Base-by-base conservation (phyloP, 2,329 filamentous ascomycete genomes). In the Hypoxylon sp. region DNA sequence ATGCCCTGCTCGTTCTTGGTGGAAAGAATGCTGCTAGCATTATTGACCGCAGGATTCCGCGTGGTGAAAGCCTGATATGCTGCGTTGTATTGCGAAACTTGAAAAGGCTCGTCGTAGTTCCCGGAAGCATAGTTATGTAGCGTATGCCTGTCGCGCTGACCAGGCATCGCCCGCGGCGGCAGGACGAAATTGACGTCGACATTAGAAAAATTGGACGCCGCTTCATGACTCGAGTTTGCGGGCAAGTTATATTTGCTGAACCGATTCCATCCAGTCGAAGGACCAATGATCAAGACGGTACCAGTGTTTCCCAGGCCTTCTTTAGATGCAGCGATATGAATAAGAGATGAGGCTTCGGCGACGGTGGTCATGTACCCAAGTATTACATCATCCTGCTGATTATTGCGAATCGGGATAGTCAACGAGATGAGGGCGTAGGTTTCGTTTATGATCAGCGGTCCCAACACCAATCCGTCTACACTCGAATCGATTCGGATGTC, bases 321-420 rank as follows among this genome's bases (percentile, higher is more conserved):
- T 1, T 84, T 81, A 1, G 91, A 91, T 17, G 82, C 79, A 27
- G 90, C 82, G 1, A 93, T 86, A 48, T 85, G 79, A n/a, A 89
- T 82, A 2, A 96, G 82, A 1, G 91, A 85, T 3, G 82, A 81
- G 1, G 91, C 91, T 62, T 92, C 88, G 61, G 92, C 86, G n/a
- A 97, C 84, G 1, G 95, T 82, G 0, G 93, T 97, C 82, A 97
- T 87, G 82, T 93, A 97, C 1, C 93, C 94, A 4, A 97, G 84
- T 0, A 95, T 87, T 68, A 91, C 89, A 2, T 81, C 82, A 46
- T 80, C 78, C 1, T 86, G 85, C 1, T 85, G 84, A 71, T 90
- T 92, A 76, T 91, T 89, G 66, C 92, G 86, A 58, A 98, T 88
- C 0, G 94, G 93, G 15, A 95, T 81, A 0, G 94, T 97, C 65